A percentile compares a stretch with the other conserved stretches of the same genome.
These are phyloP conservation scores for Rhodotorula diobovata DNA, from an alignment of 768 basidiomycete genomes.

Conservation along the genomic window DNA sequence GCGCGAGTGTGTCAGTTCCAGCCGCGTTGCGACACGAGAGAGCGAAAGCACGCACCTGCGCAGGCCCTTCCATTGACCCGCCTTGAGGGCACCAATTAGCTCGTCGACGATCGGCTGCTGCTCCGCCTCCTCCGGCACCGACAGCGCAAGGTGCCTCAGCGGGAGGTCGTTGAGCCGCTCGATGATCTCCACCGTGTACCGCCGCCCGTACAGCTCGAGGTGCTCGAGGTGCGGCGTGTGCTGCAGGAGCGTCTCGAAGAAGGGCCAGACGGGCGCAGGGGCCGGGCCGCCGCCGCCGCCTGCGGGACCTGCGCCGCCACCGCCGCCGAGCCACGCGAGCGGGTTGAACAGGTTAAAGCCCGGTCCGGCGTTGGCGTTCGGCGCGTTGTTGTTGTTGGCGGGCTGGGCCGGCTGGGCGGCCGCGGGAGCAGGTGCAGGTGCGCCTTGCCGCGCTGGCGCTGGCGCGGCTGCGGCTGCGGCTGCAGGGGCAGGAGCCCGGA, in stretches of 20 bases:
- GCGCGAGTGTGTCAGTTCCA: background rate
- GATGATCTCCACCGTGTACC: slow-evolving; percentile 1
- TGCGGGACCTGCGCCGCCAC: background rate
- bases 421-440: background rate
- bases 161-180: background rate
- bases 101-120: background rate
- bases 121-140: slow-evolving; percentile 4
- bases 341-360: background rate
- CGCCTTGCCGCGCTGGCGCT: too few species aligned
- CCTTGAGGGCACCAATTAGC: background rate
- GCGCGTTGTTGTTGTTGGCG: background rate
- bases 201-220: slow-evolving; percentile 23
- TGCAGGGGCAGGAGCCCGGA: too few species aligned
- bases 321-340: background rate
- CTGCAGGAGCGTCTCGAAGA: slow-evolving; percentile 11
- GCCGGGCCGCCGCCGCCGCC: background rate
- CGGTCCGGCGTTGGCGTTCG: background rate
- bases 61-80: background rate
- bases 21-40: background rate
- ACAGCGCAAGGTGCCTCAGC: slow-evolving; percentile 1
- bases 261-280: background rate
- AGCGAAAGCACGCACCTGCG: background rate
- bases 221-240: slow-evolving; percentile 5
- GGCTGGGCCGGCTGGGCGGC: background rate
- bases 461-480: too few species aligned